Conservation (phyloP, 345 rosid species). For the Hibiscus mutabilis region DNA sequence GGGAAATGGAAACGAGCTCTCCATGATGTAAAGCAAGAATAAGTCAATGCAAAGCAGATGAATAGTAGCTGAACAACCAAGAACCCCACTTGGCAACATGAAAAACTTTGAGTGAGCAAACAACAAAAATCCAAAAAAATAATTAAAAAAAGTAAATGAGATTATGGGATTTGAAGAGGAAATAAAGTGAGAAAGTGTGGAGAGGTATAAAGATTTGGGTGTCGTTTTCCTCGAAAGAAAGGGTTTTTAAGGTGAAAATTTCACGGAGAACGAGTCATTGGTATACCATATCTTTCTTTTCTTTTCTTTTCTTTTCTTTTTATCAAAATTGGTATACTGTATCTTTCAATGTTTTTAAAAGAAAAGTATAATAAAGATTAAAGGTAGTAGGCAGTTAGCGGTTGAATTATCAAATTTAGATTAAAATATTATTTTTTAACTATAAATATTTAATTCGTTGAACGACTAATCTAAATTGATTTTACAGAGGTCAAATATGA, state of each 20-base stretch:
- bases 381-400: neutral
- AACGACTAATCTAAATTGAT: too few species aligned
- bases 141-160: neutral
- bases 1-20: constrained; percentile 32
- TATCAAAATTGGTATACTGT: neutral
- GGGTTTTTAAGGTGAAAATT: neutral
- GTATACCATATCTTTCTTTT: neutral
- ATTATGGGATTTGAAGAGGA: neutral
- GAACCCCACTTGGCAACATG: constrained; percentile 5
- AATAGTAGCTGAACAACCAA: constrained; percentile 52
- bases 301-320: too few species aligned
- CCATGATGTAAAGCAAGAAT: constrained; percentile 33
- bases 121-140: neutral
- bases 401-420: too few species aligned
- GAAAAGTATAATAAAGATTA: neutral
- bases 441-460: too few species aligned
- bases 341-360: neutral
- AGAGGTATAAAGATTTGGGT: constrained; percentile 5
- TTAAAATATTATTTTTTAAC: too few species aligned
- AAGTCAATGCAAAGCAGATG: constrained; percentile 53
- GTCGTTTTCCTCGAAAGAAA: neutral
- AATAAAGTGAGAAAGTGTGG: neutral
- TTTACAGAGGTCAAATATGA: too few species aligned
- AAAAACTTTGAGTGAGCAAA: neutral
- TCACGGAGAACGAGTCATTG: constrained; percentile 9